Evolutionary conservation across 2,329 filamentous ascomycete genomes (phyloP).

Genomic region (Fusarium setosum): DNA sequence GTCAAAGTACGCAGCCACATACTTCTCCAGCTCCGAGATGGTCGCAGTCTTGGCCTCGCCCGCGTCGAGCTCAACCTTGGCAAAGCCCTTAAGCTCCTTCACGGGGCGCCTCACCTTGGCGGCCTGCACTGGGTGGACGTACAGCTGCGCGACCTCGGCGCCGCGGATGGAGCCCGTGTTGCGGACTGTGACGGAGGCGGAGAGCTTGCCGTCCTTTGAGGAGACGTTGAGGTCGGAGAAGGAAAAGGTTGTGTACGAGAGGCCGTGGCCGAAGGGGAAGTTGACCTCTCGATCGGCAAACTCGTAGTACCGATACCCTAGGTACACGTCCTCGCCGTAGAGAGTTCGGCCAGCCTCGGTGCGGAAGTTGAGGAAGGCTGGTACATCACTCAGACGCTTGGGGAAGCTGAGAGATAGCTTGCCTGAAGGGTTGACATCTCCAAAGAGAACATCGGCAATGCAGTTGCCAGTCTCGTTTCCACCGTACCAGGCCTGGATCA

Average conservation of each 20-base stretch:
- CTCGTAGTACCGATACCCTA: conserved; percentile 86
- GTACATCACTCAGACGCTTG: conserved; percentile 73
- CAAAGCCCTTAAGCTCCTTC: conserved; percentile 74
- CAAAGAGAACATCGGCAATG: conserved; percentile 82
- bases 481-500: conserved; percentile 86
- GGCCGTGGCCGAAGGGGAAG: conserved; percentile 84
- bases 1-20: conserved; percentile 77
- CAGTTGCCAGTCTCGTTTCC: conserved; percentile 89
- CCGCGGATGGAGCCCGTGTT: conserved; percentile 70
- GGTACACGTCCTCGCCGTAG: conserved; percentile 84
- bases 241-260: conserved; percentile 80
- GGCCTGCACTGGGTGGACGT: conserved; percentile 63
- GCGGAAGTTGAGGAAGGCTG: conserved; percentile 79
- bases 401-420: conserved; percentile 83
- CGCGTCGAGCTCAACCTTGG: conserved; percentile 70
- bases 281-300: conserved; percentile 71
- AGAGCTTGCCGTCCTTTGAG: conserved; percentile 58
- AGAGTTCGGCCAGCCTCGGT: conserved; percentile 77
- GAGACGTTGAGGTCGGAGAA: conserved; percentile 62
- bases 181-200: conserved; percentile 63
- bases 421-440: conserved; percentile 77
- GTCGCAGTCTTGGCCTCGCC: conserved; percentile 68
- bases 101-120: conserved; percentile 65
- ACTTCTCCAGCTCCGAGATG: conserved; percentile 71
- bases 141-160: conserved; percentile 68